Base-by-base conservation (phyloP, 495 filamentous ascomycete genomes). In the Cairneyella variabilis region DNA sequence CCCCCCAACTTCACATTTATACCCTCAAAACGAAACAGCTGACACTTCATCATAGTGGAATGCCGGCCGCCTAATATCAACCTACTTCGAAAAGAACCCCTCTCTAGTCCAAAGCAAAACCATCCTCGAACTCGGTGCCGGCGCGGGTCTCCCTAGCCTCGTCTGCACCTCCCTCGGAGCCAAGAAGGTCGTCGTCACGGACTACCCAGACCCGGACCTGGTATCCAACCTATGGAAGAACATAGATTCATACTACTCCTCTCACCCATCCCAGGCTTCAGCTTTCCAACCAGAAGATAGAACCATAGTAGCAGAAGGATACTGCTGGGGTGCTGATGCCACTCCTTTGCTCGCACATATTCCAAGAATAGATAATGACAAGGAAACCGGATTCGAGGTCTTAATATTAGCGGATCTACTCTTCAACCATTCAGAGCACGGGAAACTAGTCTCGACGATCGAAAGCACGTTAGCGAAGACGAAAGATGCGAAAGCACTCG, bases 91-190 rank as follows among this genome's bases (percentile, higher is more conserved):
- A 66, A 64, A 76, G 22, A 71, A 82, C 54, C 76, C 83, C 14
- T 57, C 63, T 2, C 75, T 89, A 10, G 71, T 95, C 20, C 52
- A 64, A 1, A 71, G 66, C 32, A 86, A 83, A 48, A 77, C 83
- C 22, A 78, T 96, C 3, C 82, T 96, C 11, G 92, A 97, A 66
- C 84, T 97, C 40, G 92, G 92, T 47, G 91, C 92, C 14, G 92
- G 89, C 25, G 89, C 88, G 0, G 92, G 91, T 0, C 76, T 96
- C 3, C 91, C 91, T 1, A 85, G 83, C 59, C 78, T 97, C 21
- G 83, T 93, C 12, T 83, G 81, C 56, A 85, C 83, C 0, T 69
- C 83, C n/a, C 69, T 81, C 18, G 90, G 86, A 5, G 91, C 91
- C 3, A 58, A 53, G 22, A 70, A 67, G 36, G 84, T 87, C 11